These are phyloP conservation scores for Rhizophora apiculata DNA, from an alignment of 345 rosid genomes.

Conservation along the genomic window DNA sequence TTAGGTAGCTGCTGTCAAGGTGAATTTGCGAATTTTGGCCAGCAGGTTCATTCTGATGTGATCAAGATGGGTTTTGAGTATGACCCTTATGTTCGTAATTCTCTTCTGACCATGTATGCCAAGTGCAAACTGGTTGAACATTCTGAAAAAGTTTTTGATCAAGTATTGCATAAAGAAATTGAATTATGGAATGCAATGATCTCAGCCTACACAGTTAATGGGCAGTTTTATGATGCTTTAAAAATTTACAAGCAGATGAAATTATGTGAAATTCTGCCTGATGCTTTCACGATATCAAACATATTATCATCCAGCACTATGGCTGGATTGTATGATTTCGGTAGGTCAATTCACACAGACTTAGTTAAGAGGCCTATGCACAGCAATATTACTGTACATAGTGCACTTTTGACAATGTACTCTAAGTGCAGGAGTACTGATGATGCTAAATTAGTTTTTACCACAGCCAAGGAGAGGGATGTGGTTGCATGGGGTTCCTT, in stretches of 20 bases:
- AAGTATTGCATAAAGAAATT: slow-evolving; percentile 39
- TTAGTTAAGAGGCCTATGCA: slow-evolving; percentile 50
- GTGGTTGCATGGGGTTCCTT: slow-evolving; percentile 70
- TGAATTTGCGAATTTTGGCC: slow-evolving; percentile 47
- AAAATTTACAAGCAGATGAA: slow-evolving; percentile 48
- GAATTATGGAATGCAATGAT: slow-evolving; percentile 75
- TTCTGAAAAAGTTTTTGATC: slow-evolving; percentile 52
- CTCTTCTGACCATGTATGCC: slow-evolving; percentile 68
- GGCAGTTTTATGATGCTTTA: slow-evolving; percentile 38
- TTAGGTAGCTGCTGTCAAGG: slow-evolving; percentile 54
- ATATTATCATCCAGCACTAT: slow-evolving; percentile 48
- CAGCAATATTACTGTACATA: slow-evolving; percentile 34
- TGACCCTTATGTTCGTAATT: slow-evolving; percentile 55
- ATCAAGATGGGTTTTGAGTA: slow-evolving; percentile 56
- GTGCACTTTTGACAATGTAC: slow-evolving; percentile 58
- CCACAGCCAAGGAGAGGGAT: slow-evolving; percentile 48
- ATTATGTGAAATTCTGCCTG: slow-evolving; percentile 32
- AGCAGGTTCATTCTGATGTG: slow-evolving; percentile 60
- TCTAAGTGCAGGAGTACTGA: slow-evolving; percentile 41
- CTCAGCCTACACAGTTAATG: slow-evolving; percentile 55
- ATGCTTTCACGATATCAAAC: slow-evolving; percentile 59
- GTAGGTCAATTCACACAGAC: slow-evolving; percentile 66
- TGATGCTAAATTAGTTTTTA: slow-evolving; percentile 51
- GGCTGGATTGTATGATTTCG: slow-evolving; percentile 39
- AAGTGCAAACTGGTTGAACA: slow-evolving; percentile 49